Conservation (phyloP, 805 yeast species). For the Yarrowia sp. region DNA sequence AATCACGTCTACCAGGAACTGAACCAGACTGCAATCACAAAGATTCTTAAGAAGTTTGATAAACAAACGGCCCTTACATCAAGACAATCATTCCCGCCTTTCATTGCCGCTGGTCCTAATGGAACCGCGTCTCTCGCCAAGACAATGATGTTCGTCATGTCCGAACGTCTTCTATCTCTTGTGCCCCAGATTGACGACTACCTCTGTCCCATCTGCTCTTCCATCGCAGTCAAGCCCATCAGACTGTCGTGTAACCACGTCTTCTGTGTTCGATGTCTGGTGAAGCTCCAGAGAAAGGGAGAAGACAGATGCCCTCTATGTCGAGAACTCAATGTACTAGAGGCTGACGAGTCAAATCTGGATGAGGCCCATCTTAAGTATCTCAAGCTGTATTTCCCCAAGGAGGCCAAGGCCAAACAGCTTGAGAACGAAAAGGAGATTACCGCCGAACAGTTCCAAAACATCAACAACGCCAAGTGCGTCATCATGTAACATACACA, state of each 20-base stretch:
- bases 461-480: conserved; percentile 20
- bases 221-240: conserved; percentile 70
- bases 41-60: conserved; percentile 72
- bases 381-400: conserved; percentile 60
- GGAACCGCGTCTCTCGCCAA: conserved; percentile 51
- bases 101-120: conserved; percentile 44
- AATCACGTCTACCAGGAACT: conserved; percentile 58
- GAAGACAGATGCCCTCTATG: conserved; percentile 70
- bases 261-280: conserved; percentile 69
- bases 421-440: conserved; percentile 51
- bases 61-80: conserved; percentile 58
- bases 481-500: conserved; percentile 10
- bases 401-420: conserved; percentile 61
- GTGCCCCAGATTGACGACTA: conserved; percentile 76
- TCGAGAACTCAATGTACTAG: conserved; percentile 48
- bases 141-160: conserved; percentile 50
- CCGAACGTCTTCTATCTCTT: conserved; percentile 51
- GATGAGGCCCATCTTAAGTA: conserved; percentile 52
- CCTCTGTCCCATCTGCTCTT: conserved; percentile 67
- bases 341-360: conserved; percentile 58
- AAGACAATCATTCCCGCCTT: conserved; percentile 44
- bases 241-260: conserved; percentile 60
- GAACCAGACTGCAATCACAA: conserved; percentile 60
- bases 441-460: conserved; percentile 41
- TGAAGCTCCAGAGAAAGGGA: conserved; percentile 57